These are phyloP conservation scores for Hypoxylon sp. DNA, from an alignment of 2,329 filamentous ascomycete genomes.

Conservation along the genomic window DNA sequence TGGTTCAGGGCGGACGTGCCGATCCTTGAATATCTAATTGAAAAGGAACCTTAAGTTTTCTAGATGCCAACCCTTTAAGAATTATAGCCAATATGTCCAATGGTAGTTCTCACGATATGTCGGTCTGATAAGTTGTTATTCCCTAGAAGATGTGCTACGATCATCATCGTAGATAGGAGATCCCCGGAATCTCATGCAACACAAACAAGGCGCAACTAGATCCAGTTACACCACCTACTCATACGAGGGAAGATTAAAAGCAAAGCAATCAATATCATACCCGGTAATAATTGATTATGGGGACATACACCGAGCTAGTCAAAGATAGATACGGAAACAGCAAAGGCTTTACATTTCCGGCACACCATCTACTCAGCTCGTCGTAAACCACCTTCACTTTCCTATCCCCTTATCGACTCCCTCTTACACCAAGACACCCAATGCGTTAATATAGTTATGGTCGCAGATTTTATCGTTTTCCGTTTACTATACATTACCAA, in stretches of 20 bases:
- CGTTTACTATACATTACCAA: background rate
- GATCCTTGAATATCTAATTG: constrained; percentile 22
- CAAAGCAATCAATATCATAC: background rate
- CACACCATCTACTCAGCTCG: background rate
- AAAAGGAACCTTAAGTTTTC: constrained; percentile 8
- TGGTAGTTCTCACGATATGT: background rate
- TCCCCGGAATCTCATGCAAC: constrained; percentile 16
- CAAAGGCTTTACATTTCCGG: background rate
- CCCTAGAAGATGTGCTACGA: background rate
- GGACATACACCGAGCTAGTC: background rate
- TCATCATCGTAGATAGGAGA: constrained; percentile 13
- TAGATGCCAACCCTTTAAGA: constrained; percentile 1
- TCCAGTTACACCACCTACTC: background rate
- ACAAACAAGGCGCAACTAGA: background rate
- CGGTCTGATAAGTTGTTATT: background rate
- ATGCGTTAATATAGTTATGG: background rate
- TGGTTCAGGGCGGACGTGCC: constrained; percentile 8
- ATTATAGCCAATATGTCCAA: background rate
- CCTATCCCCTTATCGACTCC: background rate
- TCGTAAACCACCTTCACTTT: background rate
- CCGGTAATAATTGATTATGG: background rate
- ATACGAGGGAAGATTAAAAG: background rate
- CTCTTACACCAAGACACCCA: background rate
- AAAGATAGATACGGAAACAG: background rate
- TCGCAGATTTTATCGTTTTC: background rate